Evolutionary conservation across 106 monocot species (phyloP).

Genomic region (Dendrobium officinale): DNA sequence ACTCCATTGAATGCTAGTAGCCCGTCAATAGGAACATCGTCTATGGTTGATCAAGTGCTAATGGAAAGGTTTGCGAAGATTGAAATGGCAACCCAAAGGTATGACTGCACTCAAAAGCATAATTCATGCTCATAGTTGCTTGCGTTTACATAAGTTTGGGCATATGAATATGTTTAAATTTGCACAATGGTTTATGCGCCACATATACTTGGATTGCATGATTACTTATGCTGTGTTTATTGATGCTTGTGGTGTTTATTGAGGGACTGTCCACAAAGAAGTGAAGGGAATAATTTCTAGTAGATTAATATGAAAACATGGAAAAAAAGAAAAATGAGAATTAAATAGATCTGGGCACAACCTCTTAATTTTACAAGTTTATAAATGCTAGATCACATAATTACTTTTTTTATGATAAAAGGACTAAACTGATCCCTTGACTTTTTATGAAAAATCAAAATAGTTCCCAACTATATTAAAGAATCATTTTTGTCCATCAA

Average conservation of each 20-base stretch:
- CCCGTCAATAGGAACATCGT: conserved; percentile 53
- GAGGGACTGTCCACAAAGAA: background rate
- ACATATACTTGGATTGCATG: conserved; percentile 1
- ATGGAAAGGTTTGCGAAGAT: conserved; percentile 78
- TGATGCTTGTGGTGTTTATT: background rate
- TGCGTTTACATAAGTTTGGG: background rate
- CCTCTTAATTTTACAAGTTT: background rate
- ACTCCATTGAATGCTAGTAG: conserved; percentile 53
- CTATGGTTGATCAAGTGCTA: conserved; percentile 51
- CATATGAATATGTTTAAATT: conserved; percentile 2
- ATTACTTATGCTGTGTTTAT: background rate
- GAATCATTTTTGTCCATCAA: too few relatives aligned
- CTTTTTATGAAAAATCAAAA: too few relatives aligned
- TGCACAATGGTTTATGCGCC: background rate
- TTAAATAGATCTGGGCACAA: background rate
- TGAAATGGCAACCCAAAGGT: conserved; percentile 50
- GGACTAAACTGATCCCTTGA: too few relatives aligned
- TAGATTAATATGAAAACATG: background rate
- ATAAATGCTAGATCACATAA: background rate
- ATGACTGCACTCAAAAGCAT: conserved; percentile 8
- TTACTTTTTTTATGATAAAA: too few relatives aligned
- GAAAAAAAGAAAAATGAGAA: background rate
- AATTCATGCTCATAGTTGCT: background rate
- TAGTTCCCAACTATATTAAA: too few relatives aligned
- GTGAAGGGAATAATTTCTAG: background rate